Percentiles rank a stretch among this genome's conserved stretches.
phyloP scores from a whole-genome alignment of 2,329 filamentous ascomycete species.

The Sarocladiaceae sp. region DNA sequence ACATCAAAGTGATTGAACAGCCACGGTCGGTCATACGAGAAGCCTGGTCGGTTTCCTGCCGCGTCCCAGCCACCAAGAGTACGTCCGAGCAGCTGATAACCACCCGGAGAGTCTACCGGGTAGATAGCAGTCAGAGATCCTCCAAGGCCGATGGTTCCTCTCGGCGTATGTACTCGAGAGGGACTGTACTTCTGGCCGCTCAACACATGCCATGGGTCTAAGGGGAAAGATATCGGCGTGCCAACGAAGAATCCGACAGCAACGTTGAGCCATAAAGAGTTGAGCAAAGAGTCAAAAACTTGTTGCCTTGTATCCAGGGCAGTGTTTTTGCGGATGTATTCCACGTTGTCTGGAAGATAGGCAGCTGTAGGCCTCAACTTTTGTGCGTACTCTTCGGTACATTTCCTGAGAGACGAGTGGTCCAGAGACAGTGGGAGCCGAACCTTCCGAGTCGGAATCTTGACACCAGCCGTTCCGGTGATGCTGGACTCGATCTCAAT shows the following conservation, averaged over 20 bases:
- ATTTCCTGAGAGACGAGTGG: constrained; percentile 29
- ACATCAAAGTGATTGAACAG: constrained; percentile 30
- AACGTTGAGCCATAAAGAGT: constrained; percentile 26
- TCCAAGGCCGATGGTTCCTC: constrained; percentile 27
- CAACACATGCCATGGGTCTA: constrained; percentile 11
- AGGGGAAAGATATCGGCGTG: constrained; percentile 22
- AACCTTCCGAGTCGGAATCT: constrained; percentile 20
- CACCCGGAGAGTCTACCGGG: constrained; percentile 27
- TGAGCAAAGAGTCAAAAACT: constrained; percentile 27
- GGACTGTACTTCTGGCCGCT: constrained; percentile 24
- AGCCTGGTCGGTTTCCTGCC: constrained; percentile 23
- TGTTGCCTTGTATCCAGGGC: constrained; percentile 25
- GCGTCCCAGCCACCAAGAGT: constrained; percentile 27
- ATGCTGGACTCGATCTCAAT: constrained; percentile 15
- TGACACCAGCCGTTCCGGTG: constrained; percentile 14
- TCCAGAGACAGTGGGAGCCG: constrained; percentile 26
- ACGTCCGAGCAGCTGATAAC: constrained; percentile 28
- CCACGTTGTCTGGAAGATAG: constrained; percentile 56
- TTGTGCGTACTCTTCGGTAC: constrained; percentile 48
- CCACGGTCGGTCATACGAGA: constrained; percentile 25
- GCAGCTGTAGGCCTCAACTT: constrained; percentile 54
- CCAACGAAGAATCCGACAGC: constrained; percentile 28
- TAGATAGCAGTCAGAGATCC: constrained; percentile 27
- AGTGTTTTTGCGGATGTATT: constrained; percentile 39
- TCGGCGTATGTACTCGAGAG: constrained; percentile 24